phyloP scores from a whole-genome alignment of 768 basidiomycete species.

The Ramaria rubella region DNA sequence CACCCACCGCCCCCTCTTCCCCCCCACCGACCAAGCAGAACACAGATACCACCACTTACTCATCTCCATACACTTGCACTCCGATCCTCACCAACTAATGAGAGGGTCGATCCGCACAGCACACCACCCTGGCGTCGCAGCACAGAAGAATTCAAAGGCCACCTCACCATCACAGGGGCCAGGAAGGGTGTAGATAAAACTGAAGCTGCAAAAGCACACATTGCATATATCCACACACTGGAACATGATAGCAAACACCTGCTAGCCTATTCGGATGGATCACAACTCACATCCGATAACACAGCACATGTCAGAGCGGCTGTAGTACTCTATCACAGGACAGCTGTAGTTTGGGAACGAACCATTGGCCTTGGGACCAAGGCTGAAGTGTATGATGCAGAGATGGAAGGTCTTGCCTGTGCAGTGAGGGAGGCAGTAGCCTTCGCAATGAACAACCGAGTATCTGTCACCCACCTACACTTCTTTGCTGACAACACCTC shows the following conservation, averaged over 20 bases:
- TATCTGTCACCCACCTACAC: background rate
- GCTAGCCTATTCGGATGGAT: conserved; percentile 15
- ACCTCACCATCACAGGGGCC: background rate
- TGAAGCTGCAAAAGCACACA: conserved; percentile 5
- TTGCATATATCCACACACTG: background rate
- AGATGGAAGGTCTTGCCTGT: conserved; percentile 3
- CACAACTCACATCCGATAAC: background rate
- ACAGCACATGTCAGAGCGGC: conserved; percentile 4
- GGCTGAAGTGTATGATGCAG: conserved; percentile 14
- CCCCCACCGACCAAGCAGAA: background rate
- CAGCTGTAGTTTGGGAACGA: background rate
- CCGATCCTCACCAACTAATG: background rate
- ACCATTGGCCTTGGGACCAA: background rate
- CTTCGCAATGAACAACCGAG: background rate
- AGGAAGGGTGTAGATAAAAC: background rate
- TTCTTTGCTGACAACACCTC: conserved; percentile 15
- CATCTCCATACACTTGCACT: background rate
- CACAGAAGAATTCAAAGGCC: too few relatives aligned
- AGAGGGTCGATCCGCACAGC: background rate
- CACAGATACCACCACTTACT: background rate
- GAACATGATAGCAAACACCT: background rate
- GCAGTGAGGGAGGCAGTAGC: conserved; percentile 5
- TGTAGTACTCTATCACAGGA: background rate
- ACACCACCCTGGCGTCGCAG: background rate
- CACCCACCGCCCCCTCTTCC: background rate